Evolutionary conservation across 31 red algal species (phyloP), one percentile per base, ranked within the genome.

Genomic region (Bonnemaisonia californica): DNA sequence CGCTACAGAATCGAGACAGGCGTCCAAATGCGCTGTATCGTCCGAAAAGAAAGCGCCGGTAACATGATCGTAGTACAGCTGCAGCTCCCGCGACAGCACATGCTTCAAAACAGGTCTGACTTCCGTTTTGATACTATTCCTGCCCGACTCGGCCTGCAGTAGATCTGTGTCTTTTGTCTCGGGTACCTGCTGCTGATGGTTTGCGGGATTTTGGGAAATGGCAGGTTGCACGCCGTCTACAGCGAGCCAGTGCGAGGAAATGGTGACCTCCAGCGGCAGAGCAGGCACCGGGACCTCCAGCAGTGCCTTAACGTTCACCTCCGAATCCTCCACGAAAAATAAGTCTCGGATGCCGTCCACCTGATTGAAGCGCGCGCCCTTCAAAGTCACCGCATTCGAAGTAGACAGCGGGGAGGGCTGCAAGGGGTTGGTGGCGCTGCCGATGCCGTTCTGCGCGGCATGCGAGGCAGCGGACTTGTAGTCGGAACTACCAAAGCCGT

Each of bases 191-290:
- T 35, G 56, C 63, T 36, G 54, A 31, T 27, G 24, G 39, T 51
- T 48, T 9, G 63, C 66, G 27, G 94, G 89, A 62, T 98, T 98
- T 35, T 98, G 86, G 7, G 91, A 73, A 39, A 94, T 92, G 0
- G 82, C 45, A 31, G 95, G 95, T 57, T 98, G 95, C 31, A 83
- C 79, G 32, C 95, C 95, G 30, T 94, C 87, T 3, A 98, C 67
- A 1, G 95, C 88, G 31, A 98, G 89, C 95, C 95, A 98, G 71
- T 98, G 95, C 13, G 72, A 51, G 57, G 54, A 72, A 1, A 98
- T 4, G 26, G 80, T 86, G 7, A 90, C 69, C 28, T 89, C 91
- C n/a, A 93, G 69, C n/a, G 95, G 95, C 4, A 92, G 54, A 28
- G 56, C 55, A 38, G 91, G 91, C 26, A 94, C 51, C 21, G 74